Evolutionary conservation across 139 green algal species (phyloP), one percentile per base, ranked within the genome.

Genomic region (Chlorella sp.): DNA sequence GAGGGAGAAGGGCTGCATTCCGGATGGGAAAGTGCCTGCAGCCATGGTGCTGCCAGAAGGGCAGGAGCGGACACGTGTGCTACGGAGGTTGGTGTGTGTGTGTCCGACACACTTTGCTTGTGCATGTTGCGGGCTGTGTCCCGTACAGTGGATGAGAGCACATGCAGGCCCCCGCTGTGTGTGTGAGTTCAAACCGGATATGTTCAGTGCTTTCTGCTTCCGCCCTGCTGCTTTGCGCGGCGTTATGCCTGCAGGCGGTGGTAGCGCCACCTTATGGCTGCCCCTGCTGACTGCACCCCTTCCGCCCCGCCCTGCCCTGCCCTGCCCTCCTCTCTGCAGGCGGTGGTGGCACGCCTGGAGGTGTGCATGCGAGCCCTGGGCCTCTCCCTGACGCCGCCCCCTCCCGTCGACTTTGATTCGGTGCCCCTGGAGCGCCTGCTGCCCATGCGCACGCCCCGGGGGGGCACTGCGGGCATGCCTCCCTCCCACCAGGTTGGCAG

Each of bases 341-440:
- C 79, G 78, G 53, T 90, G 87, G n/a, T 73, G 21, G 87, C 79
- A 0, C 76, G 77, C 21, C 87, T 90, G 39, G 87, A 90, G 87
- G 87, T 90, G 78, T 81, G 87, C 64, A 90, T 90, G 87, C 78
- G 79, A 0, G 78, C 66, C 21, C 64, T 90, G 87, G 87, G 87
- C 26, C 61, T 90, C 34, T 69, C 76, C 30, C 78, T 90, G 40
- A 30, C 21, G 36, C 87, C 87, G 15, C 87, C 87, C 3, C 87
- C 78, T 14, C 77, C 66, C 5, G 87, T 81, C 32, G 79, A 90
- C 78, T 64, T 90, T 48, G 79, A 86, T 30, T 80, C 87, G 0
- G 87, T 90, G 21, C 79, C 87, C 5, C 78, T 86, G 30, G 87
- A 90, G 30, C 78, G 79, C 30, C 79, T 90, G 85, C 85, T 89